Evolutionary conservation across 164 flowering plant genomes (phyloP).

Genomic region (Vitis amurensis): DNA sequence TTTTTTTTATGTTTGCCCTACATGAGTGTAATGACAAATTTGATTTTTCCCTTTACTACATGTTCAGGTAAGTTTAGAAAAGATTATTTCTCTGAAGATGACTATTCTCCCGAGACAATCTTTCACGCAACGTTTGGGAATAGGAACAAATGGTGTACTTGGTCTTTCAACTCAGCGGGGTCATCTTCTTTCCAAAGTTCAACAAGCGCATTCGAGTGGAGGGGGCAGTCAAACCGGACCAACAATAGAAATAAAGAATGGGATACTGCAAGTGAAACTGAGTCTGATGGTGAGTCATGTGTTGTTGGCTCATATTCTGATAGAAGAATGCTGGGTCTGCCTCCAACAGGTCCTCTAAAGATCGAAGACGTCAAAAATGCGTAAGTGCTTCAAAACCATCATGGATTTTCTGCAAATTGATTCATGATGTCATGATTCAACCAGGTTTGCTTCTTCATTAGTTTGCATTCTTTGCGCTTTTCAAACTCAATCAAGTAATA

Average conservation of each 20-base stretch:
- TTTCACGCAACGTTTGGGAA: slow-evolving; percentile 59
- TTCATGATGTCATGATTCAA: neutral
- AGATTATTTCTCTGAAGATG: slow-evolving; percentile 38
- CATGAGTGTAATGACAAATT: neutral
- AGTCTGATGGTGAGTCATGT: slow-evolving; percentile 40
- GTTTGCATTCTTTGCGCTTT: neutral
- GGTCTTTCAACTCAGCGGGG: slow-evolving; percentile 45
- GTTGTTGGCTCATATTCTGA: slow-evolving; percentile 59
- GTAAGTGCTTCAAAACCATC: slow-evolving; percentile 43
- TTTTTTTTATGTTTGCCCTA: neutral
- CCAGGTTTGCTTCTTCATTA: neutral
- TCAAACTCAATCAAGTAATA: neutral
- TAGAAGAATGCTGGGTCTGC: slow-evolving; percentile 75
- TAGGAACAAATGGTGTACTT: slow-evolving; percentile 49
- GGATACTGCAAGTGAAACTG: slow-evolving; percentile 40
- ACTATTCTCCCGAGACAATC: slow-evolving; percentile 38
- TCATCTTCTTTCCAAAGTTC: slow-evolving; percentile 33
- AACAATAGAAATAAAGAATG: slow-evolving; percentile 30
- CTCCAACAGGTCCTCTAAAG: slow-evolving; percentile 72
- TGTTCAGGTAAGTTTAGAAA: slow-evolving; percentile 46
- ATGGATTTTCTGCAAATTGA: neutral
- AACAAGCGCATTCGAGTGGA: slow-evolving; percentile 60
- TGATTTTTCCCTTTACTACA: neutral
- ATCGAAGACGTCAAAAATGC: slow-evolving; percentile 88
- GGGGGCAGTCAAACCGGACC: slow-evolving; percentile 37